Evolutionary conservation across 495 filamentous ascomycete species (phyloP), one percentile per base, ranked within the genome.

Genomic region (Sordaria brevicollis): DNA sequence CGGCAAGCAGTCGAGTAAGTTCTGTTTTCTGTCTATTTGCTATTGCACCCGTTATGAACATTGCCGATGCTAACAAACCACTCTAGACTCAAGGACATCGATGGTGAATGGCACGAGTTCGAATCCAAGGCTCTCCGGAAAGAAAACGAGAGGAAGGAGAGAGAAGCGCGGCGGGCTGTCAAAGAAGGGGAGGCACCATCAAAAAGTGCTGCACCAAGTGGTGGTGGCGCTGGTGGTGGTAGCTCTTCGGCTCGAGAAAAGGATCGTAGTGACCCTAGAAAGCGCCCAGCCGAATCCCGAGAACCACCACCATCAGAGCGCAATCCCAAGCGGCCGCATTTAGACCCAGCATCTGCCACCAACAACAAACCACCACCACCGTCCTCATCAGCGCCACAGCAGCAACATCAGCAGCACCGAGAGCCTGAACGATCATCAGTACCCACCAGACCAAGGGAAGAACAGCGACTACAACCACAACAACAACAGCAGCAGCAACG

Each of bases 91-190:
- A 87, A 90, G 71, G 86, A 92, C 71, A 86, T 98, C 29, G 87
- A 93, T 76, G 96, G 96, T 43, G 96, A 99, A 73, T 99, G 96
- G 96, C 96, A 99, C 74, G 96, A 99, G 76, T 97, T 97, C 76
- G 96, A 99, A 83, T 96, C 92, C 29, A 99, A 99, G 83, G 93
- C 94, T 21, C 84, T 96, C 17, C 88, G 96, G 43, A 94, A 94
- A 73, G 94, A 96, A 77, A 93, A 91, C 74, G 94, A 97, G 77
- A 89, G 86, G 72, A 86, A 88, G 70, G 89, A 92, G 66, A 89
- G 89, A 77, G 93, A 97, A 75, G 89, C 88, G 33, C 84, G 86
- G 34, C 88, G 89, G 2, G 79, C 79, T 41, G 79, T 78, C 15
- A 70, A 77, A 35, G 72, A 89, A 81, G 74, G 83, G 79, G 74